Percentiles rank a stretch among this genome's conserved stretches.
Evolutionary conservation across 768 basidiomycete genomes (phyloP).

Genomic region (Mycena floridula): DNA sequence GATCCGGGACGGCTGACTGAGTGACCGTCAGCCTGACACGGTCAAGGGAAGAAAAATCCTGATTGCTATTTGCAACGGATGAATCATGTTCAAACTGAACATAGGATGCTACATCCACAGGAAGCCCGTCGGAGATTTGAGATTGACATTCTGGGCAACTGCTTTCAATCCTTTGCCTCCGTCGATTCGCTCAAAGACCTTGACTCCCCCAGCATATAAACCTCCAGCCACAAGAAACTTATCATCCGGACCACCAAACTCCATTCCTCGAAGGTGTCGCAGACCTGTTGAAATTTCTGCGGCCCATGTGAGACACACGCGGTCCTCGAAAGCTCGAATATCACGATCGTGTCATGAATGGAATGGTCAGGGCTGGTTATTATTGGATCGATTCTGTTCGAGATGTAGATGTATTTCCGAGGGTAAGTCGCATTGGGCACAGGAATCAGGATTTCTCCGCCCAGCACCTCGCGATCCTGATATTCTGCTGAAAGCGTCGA

Average conservation of each 20-base stretch:
- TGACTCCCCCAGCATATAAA: slow-evolving; percentile 56
- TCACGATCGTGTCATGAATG: slow-evolving; percentile 72
- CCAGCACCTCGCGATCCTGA: slow-evolving; percentile 51
- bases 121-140: slow-evolving; percentile 49
- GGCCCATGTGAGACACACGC: too few relatives aligned
- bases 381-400: slow-evolving; percentile 73
- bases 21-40: too few relatives aligned
- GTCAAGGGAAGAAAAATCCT: too few relatives aligned
- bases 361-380: too few relatives aligned
- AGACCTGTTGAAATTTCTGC: slow-evolving; percentile 64
- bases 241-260: slow-evolving; percentile 55
- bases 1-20: too few relatives aligned
- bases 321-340: slow-evolving; percentile 50
- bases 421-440: slow-evolving; percentile 45
- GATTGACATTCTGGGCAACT: slow-evolving; percentile 37
- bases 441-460: slow-evolving; percentile 65
- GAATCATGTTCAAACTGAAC: too few relatives aligned
- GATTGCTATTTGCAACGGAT: too few relatives aligned
- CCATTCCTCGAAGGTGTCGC: slow-evolving; percentile 64
- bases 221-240: slow-evolving; percentile 65
- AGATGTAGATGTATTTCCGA: slow-evolving; percentile 58
- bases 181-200: slow-evolving; percentile 61
- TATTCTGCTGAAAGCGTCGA: too few relatives aligned
- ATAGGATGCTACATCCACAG: too few relatives aligned
- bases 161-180: slow-evolving; percentile 50